These are phyloP conservation scores for Globisporangium nodosum DNA, from an alignment of 352 stramenopile species.

Conservation along the genomic window DNA sequence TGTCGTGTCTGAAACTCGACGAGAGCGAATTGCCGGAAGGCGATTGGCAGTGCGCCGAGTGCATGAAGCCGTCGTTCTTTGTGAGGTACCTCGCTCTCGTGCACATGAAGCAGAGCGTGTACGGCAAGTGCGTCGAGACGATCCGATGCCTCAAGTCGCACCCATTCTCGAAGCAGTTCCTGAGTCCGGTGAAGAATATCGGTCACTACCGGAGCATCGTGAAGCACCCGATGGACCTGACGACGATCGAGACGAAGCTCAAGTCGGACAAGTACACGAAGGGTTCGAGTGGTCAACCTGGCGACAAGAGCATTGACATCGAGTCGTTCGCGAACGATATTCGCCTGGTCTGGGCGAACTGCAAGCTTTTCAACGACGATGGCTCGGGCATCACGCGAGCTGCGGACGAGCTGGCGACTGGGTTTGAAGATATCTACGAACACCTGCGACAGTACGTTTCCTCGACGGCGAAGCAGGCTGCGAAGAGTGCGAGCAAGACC, in stretches of 20 bases:
- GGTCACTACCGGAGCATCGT: constrained; percentile 70
- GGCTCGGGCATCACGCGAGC: constrained; percentile 72
- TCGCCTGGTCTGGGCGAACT: constrained; percentile 80
- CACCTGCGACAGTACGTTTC: constrained; percentile 28
- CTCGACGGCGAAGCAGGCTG: background rate
- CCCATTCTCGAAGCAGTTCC: constrained; percentile 76
- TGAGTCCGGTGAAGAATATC: constrained; percentile 70
- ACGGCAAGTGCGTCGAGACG: constrained; percentile 63
- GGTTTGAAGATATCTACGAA: constrained; percentile 60
- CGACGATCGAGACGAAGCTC: constrained; percentile 65
- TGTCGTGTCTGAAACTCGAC: constrained; percentile 72
- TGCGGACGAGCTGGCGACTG: constrained; percentile 53
- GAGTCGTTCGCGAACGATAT: constrained; percentile 66
- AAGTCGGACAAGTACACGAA: constrained; percentile 49
- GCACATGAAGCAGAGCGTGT: constrained; percentile 39
- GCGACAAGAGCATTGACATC: constrained; percentile 38
- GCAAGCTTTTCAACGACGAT: constrained; percentile 82
- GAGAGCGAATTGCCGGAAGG: constrained; percentile 70
- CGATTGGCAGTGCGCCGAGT: constrained; percentile 81
- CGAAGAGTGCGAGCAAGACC: constrained; percentile 3
- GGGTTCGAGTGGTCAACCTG: constrained; percentile 9
- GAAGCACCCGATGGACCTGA: constrained; percentile 79
- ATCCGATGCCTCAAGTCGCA: constrained; percentile 65
- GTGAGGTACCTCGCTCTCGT: constrained; percentile 40
- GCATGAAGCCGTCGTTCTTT: constrained; percentile 68